phyloP scores from a whole-genome alignment of 2,329 filamentous ascomycete genomes.

The Fusarium pseudocircinatum region DNA sequence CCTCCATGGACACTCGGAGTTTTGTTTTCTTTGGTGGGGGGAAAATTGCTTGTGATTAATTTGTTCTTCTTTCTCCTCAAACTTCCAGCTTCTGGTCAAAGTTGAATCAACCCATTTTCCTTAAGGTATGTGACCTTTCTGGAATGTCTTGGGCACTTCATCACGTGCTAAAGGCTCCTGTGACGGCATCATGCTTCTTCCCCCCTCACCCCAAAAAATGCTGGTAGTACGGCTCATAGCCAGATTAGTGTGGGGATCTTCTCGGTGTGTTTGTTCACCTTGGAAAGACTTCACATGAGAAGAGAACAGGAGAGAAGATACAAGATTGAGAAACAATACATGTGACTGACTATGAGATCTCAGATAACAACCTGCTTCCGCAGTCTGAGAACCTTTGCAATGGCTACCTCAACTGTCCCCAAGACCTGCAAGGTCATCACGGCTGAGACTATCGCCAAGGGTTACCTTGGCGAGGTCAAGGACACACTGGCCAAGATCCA shows the following conservation, averaged over 20 bases:
- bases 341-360: slow-evolving; percentile 20
- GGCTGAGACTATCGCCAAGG: slow-evolving; percentile 86
- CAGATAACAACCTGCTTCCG: slow-evolving; percentile 15
- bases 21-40: slow-evolving; percentile 37
- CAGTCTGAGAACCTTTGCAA: slow-evolving; percentile 30
- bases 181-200: slow-evolving; percentile 9
- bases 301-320: background rate
- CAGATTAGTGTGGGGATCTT: slow-evolving; percentile 36
- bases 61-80: slow-evolving; percentile 26
- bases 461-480: slow-evolving; percentile 79
- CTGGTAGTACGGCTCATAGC: slow-evolving; percentile 24
- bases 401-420: slow-evolving; percentile 53
- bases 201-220: slow-evolving; percentile 12
- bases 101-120: slow-evolving; percentile 11
- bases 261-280: slow-evolving; percentile 24
- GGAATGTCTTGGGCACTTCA: slow-evolving; percentile 4
- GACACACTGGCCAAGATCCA: slow-evolving; percentile 77
- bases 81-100: slow-evolving; percentile 20
- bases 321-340: slow-evolving; percentile 2
- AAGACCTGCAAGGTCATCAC: slow-evolving; percentile 93
- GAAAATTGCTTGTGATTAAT: slow-evolving; percentile 12
- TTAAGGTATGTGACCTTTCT: slow-evolving; percentile 22
- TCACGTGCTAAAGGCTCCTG: slow-evolving; percentile 12
- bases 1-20: slow-evolving; percentile 35
- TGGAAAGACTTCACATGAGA: slow-evolving; percentile 5